Evolutionary conservation across 2,329 filamentous ascomycete genomes (phyloP), one percentile per base, ranked within the genome.

Genomic region (Ceratocystis harringtonii): DNA sequence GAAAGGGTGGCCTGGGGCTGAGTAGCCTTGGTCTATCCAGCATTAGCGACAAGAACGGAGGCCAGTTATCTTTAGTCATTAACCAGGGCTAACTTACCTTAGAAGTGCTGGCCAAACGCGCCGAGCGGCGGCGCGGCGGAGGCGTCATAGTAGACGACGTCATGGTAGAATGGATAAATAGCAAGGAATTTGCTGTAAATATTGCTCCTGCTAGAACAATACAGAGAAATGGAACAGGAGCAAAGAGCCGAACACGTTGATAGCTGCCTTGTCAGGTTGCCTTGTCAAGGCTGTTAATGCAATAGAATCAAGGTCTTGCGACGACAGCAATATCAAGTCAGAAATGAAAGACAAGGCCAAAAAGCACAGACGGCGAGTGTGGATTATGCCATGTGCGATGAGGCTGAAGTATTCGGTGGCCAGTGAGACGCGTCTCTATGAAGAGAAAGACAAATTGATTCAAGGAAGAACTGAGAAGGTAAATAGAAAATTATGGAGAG

Each of bases 61-160:
- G n/a, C 22, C n/a, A 22, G 48, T 25, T 3, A 52, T 25, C n/a
- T n/a, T 5, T 41, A 12, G 10, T 28, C 52, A n/a, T 7, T 5
- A 7, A 5, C 22, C n/a, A 15, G 8, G 8, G 22, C 52, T 8
- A 15, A n/a, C 61, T 70, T 71, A 77, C 76, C 75, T 76, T 77
- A 22, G 68, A 69, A 52, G 72, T 70, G 68, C 71, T 71, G 65
- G 76, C 76, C 72, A 78, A 72, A 69, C 77, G 75, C 69, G 77
- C 76, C 65, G 77, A 78, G 67, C 77, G 76, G 70, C 77, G 77
- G 71, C 76, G 76, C 66, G 76, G 74, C 63, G 75, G 74, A 64
- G 76, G 74, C 74, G 77, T 78, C 68, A 61, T 73, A 68, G 68
- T 68, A 66, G 58, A 19, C 57, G 32, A 32, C 66, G 45, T 32